Base-by-base conservation (phyloP, 345 rosid species). In the Corchorus olitorius region DNA sequence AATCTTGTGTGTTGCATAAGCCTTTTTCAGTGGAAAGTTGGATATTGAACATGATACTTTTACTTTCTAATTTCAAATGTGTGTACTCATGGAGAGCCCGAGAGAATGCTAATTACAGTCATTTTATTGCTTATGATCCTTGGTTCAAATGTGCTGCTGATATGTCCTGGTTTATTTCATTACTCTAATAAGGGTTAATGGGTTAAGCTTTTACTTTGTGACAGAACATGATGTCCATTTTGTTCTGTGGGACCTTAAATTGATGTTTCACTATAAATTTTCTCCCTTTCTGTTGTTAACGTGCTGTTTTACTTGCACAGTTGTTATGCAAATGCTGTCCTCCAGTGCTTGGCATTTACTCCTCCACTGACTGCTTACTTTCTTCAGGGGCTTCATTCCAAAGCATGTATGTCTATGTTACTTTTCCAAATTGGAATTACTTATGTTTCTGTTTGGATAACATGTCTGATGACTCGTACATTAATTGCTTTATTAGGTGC, bases 271-370 rank as follows among this genome's bases (percentile, higher is more conserved):
- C 45, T 27, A 2, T 16, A 50, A 33, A 8, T 43, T 49, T 49
- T 65, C 27, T 50, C 8, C 14, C 22, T 50, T 49, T 8, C 45
- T 69, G 45, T 50, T 53, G 46, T 35, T 70, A 37, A 15, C 78
- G 65, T 66, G 70, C 17, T 65, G 50, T 81, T 81, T 74, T 81
- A 68, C 74, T 78, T 74, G 73, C 85, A 88, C 97, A 97, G 98
- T 85, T 97, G 99, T 78, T 97, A 92, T 87, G 99, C 98, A 52
- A 94, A 97, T 82, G 94, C 87, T 76, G 93, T 92, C 70, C 87
- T 97, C 81, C 98, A 97, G 80, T 97, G 99, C 83, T 77, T 97
- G 86, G 86, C 89, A 74, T 91, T 97, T 78, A 94, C 99, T 71
- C 96, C 97, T 83, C 98, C 99, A 70, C 77, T 94, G 81, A 89